Percentiles rank a stretch among this genome's conserved stretches.
Evolutionary conservation across 2,329 filamentous ascomycete species (phyloP).

Genomic region (Blastomyces gilchristii): DNA sequence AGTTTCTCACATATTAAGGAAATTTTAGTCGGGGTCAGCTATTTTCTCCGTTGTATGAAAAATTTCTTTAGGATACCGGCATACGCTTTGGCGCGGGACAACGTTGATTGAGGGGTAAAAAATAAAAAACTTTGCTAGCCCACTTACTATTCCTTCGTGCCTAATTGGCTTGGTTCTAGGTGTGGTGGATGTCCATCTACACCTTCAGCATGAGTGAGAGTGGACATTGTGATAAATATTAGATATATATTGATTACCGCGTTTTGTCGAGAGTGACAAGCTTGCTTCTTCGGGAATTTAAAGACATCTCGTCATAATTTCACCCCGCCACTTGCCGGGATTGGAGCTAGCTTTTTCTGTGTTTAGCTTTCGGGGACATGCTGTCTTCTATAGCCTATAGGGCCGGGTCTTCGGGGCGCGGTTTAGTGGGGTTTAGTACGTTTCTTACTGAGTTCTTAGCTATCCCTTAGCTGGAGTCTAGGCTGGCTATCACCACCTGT

Average conservation of each 20-base stretch:
- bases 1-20: neutral
- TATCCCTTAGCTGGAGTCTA: neutral
- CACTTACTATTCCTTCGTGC: conserved; percentile 81
- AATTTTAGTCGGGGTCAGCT: neutral
- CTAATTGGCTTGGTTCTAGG: conserved; percentile 68
- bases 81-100: conserved; percentile 1
- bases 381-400: too few species aligned
- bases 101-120: neutral
- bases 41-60: neutral
- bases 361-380: too few species aligned
- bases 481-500: too few species aligned
- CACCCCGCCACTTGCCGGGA: too few species aligned
- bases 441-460: neutral
- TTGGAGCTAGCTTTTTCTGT: too few species aligned
- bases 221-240: neutral
- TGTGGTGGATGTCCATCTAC: conserved; percentile 43
- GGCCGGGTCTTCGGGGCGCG: neutral
- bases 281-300: neutral
- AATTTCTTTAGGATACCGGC: neutral
- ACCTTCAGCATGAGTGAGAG: neutral
- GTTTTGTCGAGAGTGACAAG: neutral
- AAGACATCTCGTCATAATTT: too few species aligned
- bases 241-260: neutral
- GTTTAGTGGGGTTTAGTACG: neutral
- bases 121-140: neutral